Percentiles rank a stretch among this genome's conserved stretches.
These are phyloP conservation scores for Komagataella pseudopastoris DNA, from an alignment of 805 yeast genomes.

Conservation along the genomic window DNA sequence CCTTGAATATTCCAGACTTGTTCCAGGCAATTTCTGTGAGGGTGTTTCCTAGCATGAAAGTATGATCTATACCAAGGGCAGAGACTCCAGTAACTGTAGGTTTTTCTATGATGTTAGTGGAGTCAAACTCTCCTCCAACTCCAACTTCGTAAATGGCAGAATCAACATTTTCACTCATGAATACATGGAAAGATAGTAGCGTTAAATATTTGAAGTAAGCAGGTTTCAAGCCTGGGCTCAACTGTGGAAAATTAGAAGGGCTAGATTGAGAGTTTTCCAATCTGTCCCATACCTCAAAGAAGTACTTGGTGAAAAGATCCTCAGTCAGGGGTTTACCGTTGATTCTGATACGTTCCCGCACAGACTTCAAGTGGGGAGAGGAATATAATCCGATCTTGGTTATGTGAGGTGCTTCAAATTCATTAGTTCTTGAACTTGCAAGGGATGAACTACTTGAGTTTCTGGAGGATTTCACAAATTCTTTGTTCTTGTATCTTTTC, in stretches of 20 bases:
- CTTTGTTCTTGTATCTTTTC: conserved; percentile 34
- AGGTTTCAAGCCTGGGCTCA: conserved; percentile 66
- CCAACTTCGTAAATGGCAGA: conserved; percentile 96
- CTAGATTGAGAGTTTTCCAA: conserved; percentile 48
- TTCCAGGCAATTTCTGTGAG: conserved; percentile 90
- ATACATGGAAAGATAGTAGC: conserved; percentile 79
- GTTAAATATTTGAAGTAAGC: conserved; percentile 90
- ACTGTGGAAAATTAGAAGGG: conserved; percentile 49
- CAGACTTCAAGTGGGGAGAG: conserved; percentile 89
- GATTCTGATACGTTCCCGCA: conserved; percentile 81
- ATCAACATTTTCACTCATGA: conserved; percentile 78
- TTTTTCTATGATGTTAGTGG: conserved; percentile 73
- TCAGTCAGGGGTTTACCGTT: conserved; percentile 79
- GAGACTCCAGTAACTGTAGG: conserved; percentile 84
- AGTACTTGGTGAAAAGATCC: conserved; percentile 70
- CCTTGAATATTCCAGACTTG: conserved; percentile 85
- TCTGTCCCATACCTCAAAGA: conserved; percentile 89
- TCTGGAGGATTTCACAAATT: neutral
- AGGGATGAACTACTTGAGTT: neutral
- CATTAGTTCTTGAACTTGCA: neutral
- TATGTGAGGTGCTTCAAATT: conserved; percentile 14
- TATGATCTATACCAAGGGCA: conserved; percentile 86
- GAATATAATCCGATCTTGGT: conserved; percentile 83
- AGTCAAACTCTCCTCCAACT: conserved; percentile 94
- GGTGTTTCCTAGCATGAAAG: conserved; percentile 74